phyloP scores from a whole-genome alignment of 805 yeast species.

The Kluyveromyces siamensis region DNA sequence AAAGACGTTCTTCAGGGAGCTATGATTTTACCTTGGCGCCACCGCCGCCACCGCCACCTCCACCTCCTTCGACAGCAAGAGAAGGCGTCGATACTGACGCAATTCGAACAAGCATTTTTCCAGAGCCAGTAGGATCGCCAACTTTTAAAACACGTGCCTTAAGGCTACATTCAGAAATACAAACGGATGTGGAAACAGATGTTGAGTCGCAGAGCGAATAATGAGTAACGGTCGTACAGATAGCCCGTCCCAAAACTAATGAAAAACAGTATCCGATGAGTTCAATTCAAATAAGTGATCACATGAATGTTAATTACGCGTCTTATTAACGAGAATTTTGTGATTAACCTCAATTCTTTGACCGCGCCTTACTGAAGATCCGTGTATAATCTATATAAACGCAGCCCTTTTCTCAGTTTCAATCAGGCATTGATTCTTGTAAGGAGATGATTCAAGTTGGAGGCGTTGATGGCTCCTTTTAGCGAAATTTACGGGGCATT shows the following conservation, averaged over 20 bases:
- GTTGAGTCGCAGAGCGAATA: conserved; percentile 10
- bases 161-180: conserved; percentile 6
- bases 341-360: too few species aligned
- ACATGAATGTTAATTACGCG: background rate
- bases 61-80: background rate
- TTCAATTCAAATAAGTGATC: background rate
- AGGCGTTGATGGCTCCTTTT: background rate
- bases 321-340: background rate
- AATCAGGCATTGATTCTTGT: background rate
- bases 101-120: background rate
- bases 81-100: background rate
- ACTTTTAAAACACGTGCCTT: background rate
- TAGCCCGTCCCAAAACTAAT: background rate
- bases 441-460: background rate
- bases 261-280: background rate
- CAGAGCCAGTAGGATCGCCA: background rate
- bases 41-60: conserved; percentile 6
- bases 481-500: too few species aligned
- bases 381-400: background rate
- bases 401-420: background rate
- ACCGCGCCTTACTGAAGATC: background rate
- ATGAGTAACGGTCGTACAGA: background rate
- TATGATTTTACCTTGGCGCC: conserved; percentile 1
- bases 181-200: conserved; percentile 21
- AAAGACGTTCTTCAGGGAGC: conserved; percentile 12